phyloP scores from a whole-genome alignment of 2,329 filamentous ascomycete genomes.

The Penicillium nordicum region DNA sequence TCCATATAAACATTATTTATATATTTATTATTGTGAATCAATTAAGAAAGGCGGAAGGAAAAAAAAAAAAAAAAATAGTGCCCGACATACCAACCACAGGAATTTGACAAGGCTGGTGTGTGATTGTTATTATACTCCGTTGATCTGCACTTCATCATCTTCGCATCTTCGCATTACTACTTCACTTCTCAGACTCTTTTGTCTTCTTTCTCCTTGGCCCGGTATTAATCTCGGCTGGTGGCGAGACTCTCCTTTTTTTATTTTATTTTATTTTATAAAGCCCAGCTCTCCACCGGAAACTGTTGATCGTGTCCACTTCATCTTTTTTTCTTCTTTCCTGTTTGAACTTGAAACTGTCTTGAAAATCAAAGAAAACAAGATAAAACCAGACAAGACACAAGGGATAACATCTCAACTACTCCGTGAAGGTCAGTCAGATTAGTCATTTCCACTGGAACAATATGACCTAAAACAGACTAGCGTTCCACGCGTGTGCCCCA shows the following conservation, averaged over 20 bases:
- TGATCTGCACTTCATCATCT: background rate
- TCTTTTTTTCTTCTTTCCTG: no score
- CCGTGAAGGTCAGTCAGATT: background rate
- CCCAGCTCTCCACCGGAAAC: background rate
- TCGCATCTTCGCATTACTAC: background rate
- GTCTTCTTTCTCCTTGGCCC: background rate
- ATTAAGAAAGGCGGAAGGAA: background rate
- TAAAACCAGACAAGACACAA: background rate
- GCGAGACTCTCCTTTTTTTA: constrained; percentile 2
- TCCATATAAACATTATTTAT: background rate
- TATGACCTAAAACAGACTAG: constrained; percentile 30
- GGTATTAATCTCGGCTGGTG: constrained; percentile 2
- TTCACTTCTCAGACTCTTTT: background rate
- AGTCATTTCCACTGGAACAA: constrained; percentile 16
- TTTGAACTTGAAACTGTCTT: background rate
- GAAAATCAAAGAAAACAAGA: background rate
- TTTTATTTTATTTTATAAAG: no score
- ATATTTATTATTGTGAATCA: background rate
- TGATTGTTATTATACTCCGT: background rate
- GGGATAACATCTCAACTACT: no score
- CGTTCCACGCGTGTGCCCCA: constrained; percentile 22
- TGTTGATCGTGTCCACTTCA: background rate
- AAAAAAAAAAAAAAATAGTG: background rate
- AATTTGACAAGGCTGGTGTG: constrained; percentile 8
- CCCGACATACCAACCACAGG: constrained; percentile 7